Base-by-base conservation (phyloP, 768 basidiomycete species). In the Xanthoconium stramineum region DNA sequence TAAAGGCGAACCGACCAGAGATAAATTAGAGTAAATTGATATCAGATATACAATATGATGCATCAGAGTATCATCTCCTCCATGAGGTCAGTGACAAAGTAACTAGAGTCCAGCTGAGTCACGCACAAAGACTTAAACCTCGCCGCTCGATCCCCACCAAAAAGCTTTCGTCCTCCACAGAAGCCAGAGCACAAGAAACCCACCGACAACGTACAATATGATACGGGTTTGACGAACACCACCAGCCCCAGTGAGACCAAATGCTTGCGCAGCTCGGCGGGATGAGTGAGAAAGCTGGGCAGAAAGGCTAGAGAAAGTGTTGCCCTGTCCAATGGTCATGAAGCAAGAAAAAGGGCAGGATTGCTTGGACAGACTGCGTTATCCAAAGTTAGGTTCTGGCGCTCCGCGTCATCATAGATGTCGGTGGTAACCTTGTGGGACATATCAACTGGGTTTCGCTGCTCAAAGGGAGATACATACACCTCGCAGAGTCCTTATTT, bases 381-480 rank as follows among this genome's bases (percentile, higher is more conserved):
- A 63, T 94, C 90, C 28, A 94, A 75, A 52, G 87, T 81, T 3
- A 81, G 66, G 64, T 94, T 93, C 74, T 94, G 92, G 11, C 85
- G 76, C 72, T 94, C 91, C 2, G 86, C 86, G 64, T 94, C 92
- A 58, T 84, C 81, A 67, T 94, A 79, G 38, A 94, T 92, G 73
- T 94, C 91, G 3, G 83, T 88, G 13, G 91, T 94, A n/a, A 94
- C 80, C 91, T 94, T 19, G 38, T 33, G 30, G 32, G 12, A 33
- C 6, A 32, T 32, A 44, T 59, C 44, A 55, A 37, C 37, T 6
- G 17, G 29, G 52, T 33, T 13, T 35, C 38, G n/a, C 8, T 43
- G 52, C 36, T 37, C 51, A 32, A 17, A 39, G 38, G 6, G 15
- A 0, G 9, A 52, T 30, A 59, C 82, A 61, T 68, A 93, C 91